Base-by-base conservation (phyloP, 176 grass and related monocot species). In the Bonia amplexicaulis region DNA sequence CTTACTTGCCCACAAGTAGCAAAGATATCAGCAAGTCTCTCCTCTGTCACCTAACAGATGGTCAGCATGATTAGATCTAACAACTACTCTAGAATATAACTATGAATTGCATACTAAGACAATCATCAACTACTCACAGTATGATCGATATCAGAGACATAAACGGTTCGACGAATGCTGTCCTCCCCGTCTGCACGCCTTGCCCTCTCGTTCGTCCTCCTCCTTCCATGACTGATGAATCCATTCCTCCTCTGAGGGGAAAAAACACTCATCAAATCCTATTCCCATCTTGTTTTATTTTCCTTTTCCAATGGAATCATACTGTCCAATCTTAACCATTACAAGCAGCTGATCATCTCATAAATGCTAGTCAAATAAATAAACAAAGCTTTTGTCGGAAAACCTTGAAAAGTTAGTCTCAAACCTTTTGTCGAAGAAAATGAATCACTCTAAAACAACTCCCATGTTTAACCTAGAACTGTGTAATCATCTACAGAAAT, bases 11-110 rank as follows among this genome's bases (percentile, higher is more conserved):
- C 95, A 85, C 93, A 97, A n/a, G 65, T 91, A 76, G 87, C 29
- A 89, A 97, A 97, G 69, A 95, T 90, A 77, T 97, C 95, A 66
- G 95, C 95, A 92, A 97, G 95, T 82, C 84, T 95, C 81, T 97
- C 95, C 87, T 97, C 95, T 11, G 95, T 98, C 61, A 98, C 95
- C 95, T 98, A 87, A 69, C 27, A 92, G 25, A 88, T 65, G 58
- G 9, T 68, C 62, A 77, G 47, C 85, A 73, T 64, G 66, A 80
- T 90, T 69, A 85, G 76, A 78, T 39, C 16, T 77, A 83, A 68
- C 42, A 86, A 55, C 23, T 41, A 37, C 31, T 67, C 29, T 41
- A 68, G 6, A 77, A 88, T 59, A 63, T 74, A 69, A 51, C 2
- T 53, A 52, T 37, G 15, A 12, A 39, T n/a, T 37, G 15, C 16